Percentiles rank a stretch among this genome's conserved stretches.
Evolutionary conservation across 805 yeast genomes (phyloP).

Genomic region (Wickerhamiella domercqiae): DNA sequence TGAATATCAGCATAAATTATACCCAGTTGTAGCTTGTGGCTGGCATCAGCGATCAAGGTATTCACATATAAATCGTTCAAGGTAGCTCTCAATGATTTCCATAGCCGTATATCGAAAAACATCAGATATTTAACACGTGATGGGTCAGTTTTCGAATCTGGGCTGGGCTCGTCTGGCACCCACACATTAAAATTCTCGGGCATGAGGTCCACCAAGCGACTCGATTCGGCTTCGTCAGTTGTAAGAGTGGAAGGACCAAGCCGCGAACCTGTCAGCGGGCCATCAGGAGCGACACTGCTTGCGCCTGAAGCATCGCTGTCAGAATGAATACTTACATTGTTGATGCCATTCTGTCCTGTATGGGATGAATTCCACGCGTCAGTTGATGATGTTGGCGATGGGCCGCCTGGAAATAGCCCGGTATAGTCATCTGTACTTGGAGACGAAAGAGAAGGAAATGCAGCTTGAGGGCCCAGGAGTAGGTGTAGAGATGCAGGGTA

Average conservation of each 20-base stretch:
- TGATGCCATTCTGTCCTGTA: not conserved
- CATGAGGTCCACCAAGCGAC: not conserved
- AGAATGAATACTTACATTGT: no score
- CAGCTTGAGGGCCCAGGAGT: conserved; percentile 1
- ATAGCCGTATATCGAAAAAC: conserved; percentile 55
- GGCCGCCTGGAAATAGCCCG: not conserved
- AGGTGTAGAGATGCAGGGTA: not conserved
- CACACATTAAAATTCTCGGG: not conserved
- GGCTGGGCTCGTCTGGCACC: not conserved
- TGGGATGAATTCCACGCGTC: not conserved
- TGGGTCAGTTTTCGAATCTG: not conserved
- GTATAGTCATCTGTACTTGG: not conserved
- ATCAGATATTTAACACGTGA: conserved; percentile 41
- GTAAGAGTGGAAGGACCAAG: not conserved
- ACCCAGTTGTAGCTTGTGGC: conserved; percentile 44
- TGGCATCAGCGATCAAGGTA: conserved; percentile 44
- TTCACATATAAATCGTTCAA: conserved; percentile 53
- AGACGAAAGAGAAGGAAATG: not conserved
- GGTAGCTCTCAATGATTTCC: conserved; percentile 43
- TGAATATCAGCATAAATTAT: conserved; percentile 73
- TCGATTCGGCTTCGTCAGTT: not conserved
- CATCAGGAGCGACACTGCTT: not conserved
- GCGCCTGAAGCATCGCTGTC: not conserved
- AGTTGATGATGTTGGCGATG: not conserved
- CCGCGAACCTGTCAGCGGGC: not conserved